These are phyloP conservation scores for Platanthera guangdongensis DNA, from an alignment of 106 monocot genomes.

Conservation along the genomic window DNA sequence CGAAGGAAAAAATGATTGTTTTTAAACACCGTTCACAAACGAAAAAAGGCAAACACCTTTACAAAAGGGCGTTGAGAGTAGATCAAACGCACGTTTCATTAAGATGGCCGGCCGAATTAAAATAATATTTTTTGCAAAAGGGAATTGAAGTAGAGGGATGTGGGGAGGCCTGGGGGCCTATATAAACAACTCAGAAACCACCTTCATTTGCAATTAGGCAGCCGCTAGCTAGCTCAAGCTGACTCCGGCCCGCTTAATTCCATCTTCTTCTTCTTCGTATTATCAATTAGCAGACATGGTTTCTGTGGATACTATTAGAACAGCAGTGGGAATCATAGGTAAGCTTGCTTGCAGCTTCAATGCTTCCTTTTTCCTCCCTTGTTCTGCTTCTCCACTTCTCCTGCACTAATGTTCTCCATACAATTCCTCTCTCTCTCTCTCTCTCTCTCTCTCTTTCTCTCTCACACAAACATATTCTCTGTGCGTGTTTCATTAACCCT, in stretches of 20 bases:
- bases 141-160: neutral
- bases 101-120: neutral
- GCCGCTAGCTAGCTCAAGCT: no score
- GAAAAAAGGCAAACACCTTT: no score
- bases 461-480: no score
- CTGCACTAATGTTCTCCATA: neutral
- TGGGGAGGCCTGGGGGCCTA: neutral
- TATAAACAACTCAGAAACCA: neutral
- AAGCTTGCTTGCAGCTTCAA: neutral
- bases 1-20: no score
- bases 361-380: neutral
- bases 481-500: no score
- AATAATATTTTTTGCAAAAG: neutral
- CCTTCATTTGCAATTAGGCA: neutral
- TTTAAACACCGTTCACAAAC: no score
- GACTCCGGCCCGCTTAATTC: neutral
- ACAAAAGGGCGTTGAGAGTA: no score
- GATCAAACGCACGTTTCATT: neutral
- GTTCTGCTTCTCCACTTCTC: neutral
- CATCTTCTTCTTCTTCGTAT: neutral
- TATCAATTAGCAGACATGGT: slow-evolving; percentile 32
- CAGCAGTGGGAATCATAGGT: slow-evolving; percentile 62
- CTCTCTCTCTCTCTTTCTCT: no score
- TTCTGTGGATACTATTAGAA: slow-evolving; percentile 48
- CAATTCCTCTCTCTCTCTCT: neutral